Evolutionary conservation across 768 basidiomycete genomes (phyloP).

Genomic region (Lepiota subincarnata): DNA sequence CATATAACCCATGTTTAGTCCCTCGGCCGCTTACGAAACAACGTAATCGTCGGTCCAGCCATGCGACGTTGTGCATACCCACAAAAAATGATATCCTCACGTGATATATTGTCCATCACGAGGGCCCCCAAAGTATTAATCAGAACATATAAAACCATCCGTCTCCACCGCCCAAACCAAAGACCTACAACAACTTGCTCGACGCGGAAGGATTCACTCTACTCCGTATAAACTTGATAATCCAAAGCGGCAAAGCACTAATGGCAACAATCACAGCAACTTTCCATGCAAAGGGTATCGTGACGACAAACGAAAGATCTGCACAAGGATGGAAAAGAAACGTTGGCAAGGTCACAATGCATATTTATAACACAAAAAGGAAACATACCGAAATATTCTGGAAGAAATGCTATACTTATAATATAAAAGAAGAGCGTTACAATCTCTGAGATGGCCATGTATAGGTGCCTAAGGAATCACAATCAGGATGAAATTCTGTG

Average conservation of each 20-base stretch:
- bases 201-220: conserved; percentile 89
- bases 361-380: neutral
- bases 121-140: neutral
- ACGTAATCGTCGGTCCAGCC: too few species aligned
- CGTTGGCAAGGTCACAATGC: neutral
- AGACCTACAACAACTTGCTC: conserved; percentile 74
- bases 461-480: conserved; percentile 65
- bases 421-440: conserved; percentile 87
- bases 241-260: conserved; percentile 87
- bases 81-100: too few species aligned
- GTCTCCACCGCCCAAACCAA: neutral
- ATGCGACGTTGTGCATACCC: too few species aligned
- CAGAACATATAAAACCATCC: neutral
- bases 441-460: conserved; percentile 92
- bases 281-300: conserved; percentile 88
- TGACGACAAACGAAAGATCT: conserved; percentile 94
- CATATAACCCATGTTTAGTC: too few species aligned
- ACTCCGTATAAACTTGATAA: conserved; percentile 84
- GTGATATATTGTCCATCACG: too few species aligned
- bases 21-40: too few species aligned
- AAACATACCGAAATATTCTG: conserved; percentile 91
- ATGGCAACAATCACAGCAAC: conserved; percentile 92
- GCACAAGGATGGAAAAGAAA: conserved; percentile 5
- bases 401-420: conserved; percentile 87
- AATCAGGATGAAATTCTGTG: neutral